A percentile compares a stretch with the other conserved stretches of the same genome.
phyloP scores from a whole-genome alignment of 306 rosid genomes.

The Malus orientalis region DNA sequence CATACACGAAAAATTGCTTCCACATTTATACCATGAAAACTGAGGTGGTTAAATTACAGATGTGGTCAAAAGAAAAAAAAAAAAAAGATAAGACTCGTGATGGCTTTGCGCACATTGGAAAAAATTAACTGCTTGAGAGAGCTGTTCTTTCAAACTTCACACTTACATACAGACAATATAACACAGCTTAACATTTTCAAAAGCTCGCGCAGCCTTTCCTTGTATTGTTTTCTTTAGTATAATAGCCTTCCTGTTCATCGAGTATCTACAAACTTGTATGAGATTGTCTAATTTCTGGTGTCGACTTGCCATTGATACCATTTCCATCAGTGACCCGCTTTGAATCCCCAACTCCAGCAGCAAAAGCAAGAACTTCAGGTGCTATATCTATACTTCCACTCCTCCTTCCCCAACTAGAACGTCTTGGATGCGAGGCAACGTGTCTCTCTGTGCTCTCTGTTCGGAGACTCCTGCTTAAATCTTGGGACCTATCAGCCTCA shows the following conservation, averaged over 20 bases:
- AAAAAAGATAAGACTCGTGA: background rate
- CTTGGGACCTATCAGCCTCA: slow-evolving; percentile 20
- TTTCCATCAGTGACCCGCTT: slow-evolving; percentile 12
- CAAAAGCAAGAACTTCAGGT: slow-evolving; percentile 29
- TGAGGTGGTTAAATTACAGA: background rate
- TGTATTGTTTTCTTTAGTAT: background rate
- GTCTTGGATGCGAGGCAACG: slow-evolving; percentile 17
- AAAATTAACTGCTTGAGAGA: slow-evolving; percentile 8
- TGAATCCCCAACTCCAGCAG: slow-evolving; percentile 28
- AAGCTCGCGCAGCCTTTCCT: background rate
- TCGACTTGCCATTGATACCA: slow-evolving; percentile 9
- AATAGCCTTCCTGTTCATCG: background rate
- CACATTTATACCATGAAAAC: background rate
- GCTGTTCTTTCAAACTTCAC: background rate
- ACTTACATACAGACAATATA: slow-evolving; percentile 7
- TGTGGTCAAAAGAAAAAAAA: background rate
- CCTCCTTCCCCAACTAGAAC: slow-evolving; percentile 34
- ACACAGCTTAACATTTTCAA: background rate
- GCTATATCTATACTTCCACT: slow-evolving; percentile 29
- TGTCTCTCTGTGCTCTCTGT: slow-evolving; percentile 27
- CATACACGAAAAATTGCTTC: background rate
- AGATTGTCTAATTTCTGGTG: background rate
- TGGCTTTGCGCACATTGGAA: slow-evolving; percentile 12
- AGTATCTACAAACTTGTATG: slow-evolving; percentile 10
- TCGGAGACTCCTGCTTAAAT: slow-evolving; percentile 32